Conservation (phyloP, 768 basidiomycete species). For the Phylloporus rhodoxanthus region DNA sequence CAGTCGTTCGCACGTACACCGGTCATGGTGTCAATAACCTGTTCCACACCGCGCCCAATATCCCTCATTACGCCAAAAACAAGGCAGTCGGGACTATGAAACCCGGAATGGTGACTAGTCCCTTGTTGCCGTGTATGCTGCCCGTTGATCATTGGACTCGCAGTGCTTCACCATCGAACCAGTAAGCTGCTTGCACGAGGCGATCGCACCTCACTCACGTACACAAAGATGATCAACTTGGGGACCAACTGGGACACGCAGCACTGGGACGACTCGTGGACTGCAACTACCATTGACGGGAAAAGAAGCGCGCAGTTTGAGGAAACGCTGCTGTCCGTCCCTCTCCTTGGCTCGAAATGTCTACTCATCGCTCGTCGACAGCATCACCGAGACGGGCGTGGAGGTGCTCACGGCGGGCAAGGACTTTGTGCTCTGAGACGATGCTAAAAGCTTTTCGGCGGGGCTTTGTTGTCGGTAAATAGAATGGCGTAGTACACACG, state of each 20-base stretch:
- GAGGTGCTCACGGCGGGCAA: constrained; percentile 74
- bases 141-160: constrained; percentile 3
- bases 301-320: constrained; percentile 94
- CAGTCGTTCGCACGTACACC: constrained; percentile 88
- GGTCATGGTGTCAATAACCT: constrained; percentile 86
- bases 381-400: constrained; percentile 86
- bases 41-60: constrained; percentile 82
- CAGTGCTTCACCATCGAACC: constrained; percentile 77
- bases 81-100: constrained; percentile 93
- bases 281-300: constrained; percentile 88
- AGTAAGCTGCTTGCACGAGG: constrained; percentile 34
- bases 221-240: constrained; percentile 81
- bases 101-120: constrained; percentile 70
- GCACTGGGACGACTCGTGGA: constrained; percentile 97
- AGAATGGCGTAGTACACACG: constrained; percentile 23
- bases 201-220: constrained; percentile 1
- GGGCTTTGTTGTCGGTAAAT: too few relatives aligned
- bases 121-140: not conserved
- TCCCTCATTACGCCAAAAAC: constrained; percentile 93
- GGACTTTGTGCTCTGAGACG: constrained; percentile 20
- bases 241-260: constrained; percentile 70
- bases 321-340: constrained; percentile 85
- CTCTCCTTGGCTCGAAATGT: constrained; percentile 1
- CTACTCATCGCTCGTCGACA: constrained; percentile 31
- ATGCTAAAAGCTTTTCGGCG: not conserved